Evolutionary conservation across 176 grass and related monocot genomes (phyloP).

Genomic region (Aegilops sharonensis): DNA sequence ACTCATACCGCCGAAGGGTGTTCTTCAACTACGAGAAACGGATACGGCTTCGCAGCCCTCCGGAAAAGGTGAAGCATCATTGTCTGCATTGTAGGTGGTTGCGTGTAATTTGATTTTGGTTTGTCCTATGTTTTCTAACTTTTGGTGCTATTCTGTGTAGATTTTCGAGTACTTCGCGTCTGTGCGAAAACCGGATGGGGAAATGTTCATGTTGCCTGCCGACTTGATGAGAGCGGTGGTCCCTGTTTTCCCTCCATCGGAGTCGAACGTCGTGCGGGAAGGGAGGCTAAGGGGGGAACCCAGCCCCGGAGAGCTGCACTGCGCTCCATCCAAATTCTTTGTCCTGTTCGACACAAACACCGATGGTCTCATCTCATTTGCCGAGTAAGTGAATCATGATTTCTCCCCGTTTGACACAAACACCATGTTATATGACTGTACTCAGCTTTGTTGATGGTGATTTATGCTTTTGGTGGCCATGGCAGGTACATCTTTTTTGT

Average conservation of each 20-base stretch:
- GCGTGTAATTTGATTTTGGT: not conserved
- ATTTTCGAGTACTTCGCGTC: constrained; percentile 95
- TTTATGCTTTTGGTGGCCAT: constrained; percentile 5
- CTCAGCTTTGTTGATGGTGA: not conserved
- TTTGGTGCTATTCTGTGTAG: constrained; percentile 22
- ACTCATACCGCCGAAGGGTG: constrained; percentile 77
- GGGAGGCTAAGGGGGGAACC: constrained; percentile 75
- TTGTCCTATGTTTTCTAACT: not conserved
- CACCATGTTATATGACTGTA: not conserved
- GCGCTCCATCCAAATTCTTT: constrained; percentile 81
- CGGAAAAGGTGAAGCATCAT: constrained; percentile 73
- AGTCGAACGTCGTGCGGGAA: constrained; percentile 65
- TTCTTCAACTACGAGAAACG: constrained; percentile 99
- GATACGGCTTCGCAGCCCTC: constrained; percentile 73
- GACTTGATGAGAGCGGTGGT: constrained; percentile 87
- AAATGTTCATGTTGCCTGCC: constrained; percentile 71
- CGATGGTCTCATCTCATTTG: constrained; percentile 91
- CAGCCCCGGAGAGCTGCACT: constrained; percentile 68
- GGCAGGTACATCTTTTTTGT: constrained; percentile 95
- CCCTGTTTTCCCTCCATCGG: constrained; percentile 95
- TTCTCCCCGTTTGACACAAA: not conserved
- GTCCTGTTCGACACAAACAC: constrained; percentile 86
- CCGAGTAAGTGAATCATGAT: constrained; percentile 65
- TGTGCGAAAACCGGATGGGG: constrained; percentile 59
- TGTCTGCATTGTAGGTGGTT: not conserved